Evolutionary conservation across 2,329 filamentous ascomycete genomes (phyloP).

Genomic region (Ustilaginoidea virens): DNA sequence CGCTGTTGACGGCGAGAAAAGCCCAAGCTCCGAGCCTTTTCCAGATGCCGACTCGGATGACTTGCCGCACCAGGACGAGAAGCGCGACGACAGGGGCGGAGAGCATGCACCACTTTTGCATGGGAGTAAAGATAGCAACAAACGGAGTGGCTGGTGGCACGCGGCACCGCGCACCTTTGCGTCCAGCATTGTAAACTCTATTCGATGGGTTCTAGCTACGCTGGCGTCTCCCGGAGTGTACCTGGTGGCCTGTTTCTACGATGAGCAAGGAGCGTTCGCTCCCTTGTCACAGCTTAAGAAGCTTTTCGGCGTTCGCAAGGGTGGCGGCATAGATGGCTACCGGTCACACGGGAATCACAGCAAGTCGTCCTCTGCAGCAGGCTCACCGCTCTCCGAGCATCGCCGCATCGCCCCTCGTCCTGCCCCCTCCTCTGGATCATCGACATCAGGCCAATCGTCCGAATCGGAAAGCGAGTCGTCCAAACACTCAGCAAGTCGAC

Average conservation of each 20-base stretch:
- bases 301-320: constrained; percentile 36
- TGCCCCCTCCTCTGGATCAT: constrained; percentile 20
- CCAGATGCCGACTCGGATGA: constrained; percentile 20
- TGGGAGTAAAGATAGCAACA: constrained; percentile 18
- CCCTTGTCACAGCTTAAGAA: constrained; percentile 58
- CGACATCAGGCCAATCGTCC: constrained; percentile 52
- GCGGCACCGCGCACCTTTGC: constrained; percentile 53
- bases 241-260: constrained; percentile 68
- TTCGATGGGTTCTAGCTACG: constrained; percentile 65
- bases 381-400: constrained; percentile 11
- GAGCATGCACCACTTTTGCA: constrained; percentile 53
- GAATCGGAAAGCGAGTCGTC: constrained; percentile 50
- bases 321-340: constrained; percentile 15
- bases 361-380: constrained; percentile 1
- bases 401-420: constrained; percentile 13
- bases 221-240: constrained; percentile 70
- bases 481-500: constrained; percentile 21
- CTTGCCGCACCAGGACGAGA: constrained; percentile 23
- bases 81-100: constrained; percentile 14
- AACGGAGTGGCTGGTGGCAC: constrained; percentile 33
- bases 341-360: background rate
- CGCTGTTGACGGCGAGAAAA: constrained; percentile 20
- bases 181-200: constrained; percentile 55
- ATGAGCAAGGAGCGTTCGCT: constrained; percentile 65
- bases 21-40: constrained; percentile 20